These are phyloP conservation scores for Ustilago bromivora DNA, from an alignment of 1,284 basidiomycete genomes.

Conservation along the genomic window DNA sequence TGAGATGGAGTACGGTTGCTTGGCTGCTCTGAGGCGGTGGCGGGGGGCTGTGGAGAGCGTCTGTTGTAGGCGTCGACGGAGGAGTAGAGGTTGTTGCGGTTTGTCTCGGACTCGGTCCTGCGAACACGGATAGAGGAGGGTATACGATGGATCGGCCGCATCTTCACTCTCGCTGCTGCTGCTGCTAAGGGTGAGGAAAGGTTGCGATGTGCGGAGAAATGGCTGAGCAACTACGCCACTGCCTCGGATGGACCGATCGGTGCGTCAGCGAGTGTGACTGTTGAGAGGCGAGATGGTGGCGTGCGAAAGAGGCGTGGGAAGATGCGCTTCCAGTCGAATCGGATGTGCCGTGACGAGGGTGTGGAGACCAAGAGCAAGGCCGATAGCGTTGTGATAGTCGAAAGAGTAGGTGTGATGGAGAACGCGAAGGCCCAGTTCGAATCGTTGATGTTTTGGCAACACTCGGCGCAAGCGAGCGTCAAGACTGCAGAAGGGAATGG, in stretches of 20 bases:
- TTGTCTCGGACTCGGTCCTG: conserved; percentile 20
- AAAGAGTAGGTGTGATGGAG: not conserved
- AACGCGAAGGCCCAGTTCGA: not conserved
- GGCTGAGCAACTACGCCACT: not conserved
- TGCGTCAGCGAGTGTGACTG: not conserved
- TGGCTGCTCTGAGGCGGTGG: not conserved
- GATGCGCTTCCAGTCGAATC: not conserved
- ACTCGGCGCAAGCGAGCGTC: not conserved
- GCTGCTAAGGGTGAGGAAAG: not conserved
- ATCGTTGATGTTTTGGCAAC: not conserved
- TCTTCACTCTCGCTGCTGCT: not conserved
- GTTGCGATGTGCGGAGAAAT: not conserved
- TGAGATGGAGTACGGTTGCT: conserved; percentile 6
- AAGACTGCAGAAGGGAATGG: not conserved
- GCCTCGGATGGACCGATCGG: not conserved
- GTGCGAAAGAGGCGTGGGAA: not conserved
- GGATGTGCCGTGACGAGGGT: not conserved
- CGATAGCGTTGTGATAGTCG: not conserved
- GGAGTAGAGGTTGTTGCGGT: conserved; percentile 17
- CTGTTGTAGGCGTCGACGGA: conserved; percentile 23
- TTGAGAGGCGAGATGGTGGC: not conserved
- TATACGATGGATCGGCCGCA: conserved; percentile 34
- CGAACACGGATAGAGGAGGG: conserved; percentile 47
- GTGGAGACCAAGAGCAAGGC: not conserved
- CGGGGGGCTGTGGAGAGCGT: not conserved